Percentiles rank a stretch among this genome's conserved stretches.
Evolutionary conservation across 2,329 filamentous ascomycete species (phyloP).

Genomic region (Fusarium denticulatum): DNA sequence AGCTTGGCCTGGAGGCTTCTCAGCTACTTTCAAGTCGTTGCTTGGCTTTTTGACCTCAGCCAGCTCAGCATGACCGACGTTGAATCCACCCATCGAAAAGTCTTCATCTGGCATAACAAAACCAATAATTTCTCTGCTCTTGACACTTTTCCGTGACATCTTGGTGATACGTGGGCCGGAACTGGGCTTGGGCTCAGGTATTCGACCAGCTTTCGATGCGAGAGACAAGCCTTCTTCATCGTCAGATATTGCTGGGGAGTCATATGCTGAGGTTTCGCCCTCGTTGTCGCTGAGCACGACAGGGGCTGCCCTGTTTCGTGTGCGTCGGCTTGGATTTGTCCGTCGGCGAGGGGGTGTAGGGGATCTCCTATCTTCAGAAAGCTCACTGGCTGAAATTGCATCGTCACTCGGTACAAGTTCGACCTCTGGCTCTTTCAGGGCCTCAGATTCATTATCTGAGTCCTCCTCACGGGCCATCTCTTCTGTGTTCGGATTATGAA

Average conservation of each 20-base stretch:
- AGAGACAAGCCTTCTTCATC: background rate
- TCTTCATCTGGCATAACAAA: constrained; percentile 42
- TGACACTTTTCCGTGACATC: constrained; percentile 55
- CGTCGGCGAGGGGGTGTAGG: constrained; percentile 1
- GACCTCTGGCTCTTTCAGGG: background rate
- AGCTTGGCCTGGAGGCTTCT: background rate
- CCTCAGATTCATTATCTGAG: background rate
- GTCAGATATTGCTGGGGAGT: background rate
- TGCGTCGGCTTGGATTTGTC: constrained; percentile 16
- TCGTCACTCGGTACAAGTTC: background rate
- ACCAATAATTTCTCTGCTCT: constrained; percentile 60
- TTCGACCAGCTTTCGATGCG: background rate
- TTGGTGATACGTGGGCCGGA: constrained; percentile 51
- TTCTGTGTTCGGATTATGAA: background rate
- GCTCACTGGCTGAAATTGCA: background rate
- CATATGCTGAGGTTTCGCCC: background rate
- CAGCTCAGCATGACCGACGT: constrained; percentile 7
- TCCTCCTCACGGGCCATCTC: background rate
- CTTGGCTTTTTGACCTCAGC: background rate
- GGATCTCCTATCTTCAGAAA: background rate
- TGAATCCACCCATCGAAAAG: constrained; percentile 22
- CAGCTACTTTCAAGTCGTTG: background rate
- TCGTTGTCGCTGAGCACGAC: constrained; percentile 21
- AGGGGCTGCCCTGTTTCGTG: constrained; percentile 5
- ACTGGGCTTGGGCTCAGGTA: constrained; percentile 9